A percentile compares a stretch with the other conserved stretches of the same genome.
Evolutionary conservation across 495 filamentous ascomycete species (phyloP).

Genomic region (Talaromyces borbonicus): DNA sequence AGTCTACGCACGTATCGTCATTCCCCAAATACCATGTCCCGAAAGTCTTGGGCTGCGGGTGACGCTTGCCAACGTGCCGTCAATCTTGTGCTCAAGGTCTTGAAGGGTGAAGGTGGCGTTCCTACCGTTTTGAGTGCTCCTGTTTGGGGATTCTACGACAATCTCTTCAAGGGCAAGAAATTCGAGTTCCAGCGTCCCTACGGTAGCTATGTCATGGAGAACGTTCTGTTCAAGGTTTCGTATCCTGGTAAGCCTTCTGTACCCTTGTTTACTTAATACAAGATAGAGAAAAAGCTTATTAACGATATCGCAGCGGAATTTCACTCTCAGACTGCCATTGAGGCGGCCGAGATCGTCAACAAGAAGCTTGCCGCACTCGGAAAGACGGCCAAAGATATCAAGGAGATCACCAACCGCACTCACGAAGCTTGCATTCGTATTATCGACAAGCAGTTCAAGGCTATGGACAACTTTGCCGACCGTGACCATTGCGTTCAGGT

Average conservation of each 20-base stretch:
- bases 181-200: conserved; percentile 95
- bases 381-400: conserved; percentile 92
- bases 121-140: conserved; percentile 89
- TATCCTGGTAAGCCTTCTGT: conserved; percentile 60
- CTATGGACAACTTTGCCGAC: conserved; percentile 99
- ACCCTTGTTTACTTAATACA: no score
- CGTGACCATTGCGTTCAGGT: conserved; percentile 96
- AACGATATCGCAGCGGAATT: conserved; percentile 71
- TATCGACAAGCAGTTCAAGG: conserved; percentile 99
- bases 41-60: conserved; percentile 97
- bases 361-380: conserved; percentile 69
- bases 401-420: conserved; percentile 83
- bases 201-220: conserved; percentile 99
- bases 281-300: conserved; percentile 9
- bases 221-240: conserved; percentile 98
- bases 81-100: conserved; percentile 87
- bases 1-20: conserved; percentile 93
- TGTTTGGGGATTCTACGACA: conserved; percentile 97
- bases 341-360: conserved; percentile 83
- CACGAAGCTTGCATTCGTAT: conserved; percentile 98
- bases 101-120: conserved; percentile 81
- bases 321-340: conserved; percentile 97
- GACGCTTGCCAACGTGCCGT: conserved; percentile 96
- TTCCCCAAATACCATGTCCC: conserved; percentile 96
- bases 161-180: conserved; percentile 88